Base-by-base conservation (phyloP, 129 eudicot genomes). In the Tagetes erecta region DNA sequence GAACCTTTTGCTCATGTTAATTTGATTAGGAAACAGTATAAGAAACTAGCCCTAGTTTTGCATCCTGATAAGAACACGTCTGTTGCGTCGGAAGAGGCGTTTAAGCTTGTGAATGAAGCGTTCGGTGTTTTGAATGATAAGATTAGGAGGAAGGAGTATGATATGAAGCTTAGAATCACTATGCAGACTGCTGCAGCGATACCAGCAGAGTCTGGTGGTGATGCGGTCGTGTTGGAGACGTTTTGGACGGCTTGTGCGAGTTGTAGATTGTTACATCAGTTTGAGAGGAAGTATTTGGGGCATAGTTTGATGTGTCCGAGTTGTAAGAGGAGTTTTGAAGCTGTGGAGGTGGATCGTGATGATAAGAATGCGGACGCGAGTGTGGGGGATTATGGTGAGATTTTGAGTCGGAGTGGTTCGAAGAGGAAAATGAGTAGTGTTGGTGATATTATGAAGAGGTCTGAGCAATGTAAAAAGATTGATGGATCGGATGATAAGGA, bases 201-300 rank as follows among this genome's bases (percentile, higher is more conserved):
- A 11, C 85, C 2, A 38, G 73, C 8, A 11, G 81, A 37, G 68
- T 52, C 56, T 3, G 79, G 72, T 0, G 80, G 77, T 67, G 50
- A 33, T 47, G 75, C 1, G 34, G 73, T 0, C 12, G 73, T 2
- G 36, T 67, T 50, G 47, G 91, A 83, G 30, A 81, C 85, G 57
- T 91, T 91, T 80, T 84, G 87, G 97, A 83, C 97, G 2, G 80
- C 83, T 45, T 91, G 97, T 81, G 71, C 86, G 31, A 45, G 52
- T 12, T 91, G 97, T 74, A 58, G 82, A 64, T 70, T 85, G 78
- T 65, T 86, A 74, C 90, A 91, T 77, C 70, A 86, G 84, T 86
- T 83, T 83, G 96, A 91, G 81, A 86, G 89, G 85, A 91, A 45
- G 87, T 91, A 86, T 81, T 72, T 88, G 64, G 96, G 86, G 83